These are phyloP conservation scores for Botryotinia globosa DNA, from an alignment of 2,329 filamentous ascomycete species.

Conservation along the genomic window DNA sequence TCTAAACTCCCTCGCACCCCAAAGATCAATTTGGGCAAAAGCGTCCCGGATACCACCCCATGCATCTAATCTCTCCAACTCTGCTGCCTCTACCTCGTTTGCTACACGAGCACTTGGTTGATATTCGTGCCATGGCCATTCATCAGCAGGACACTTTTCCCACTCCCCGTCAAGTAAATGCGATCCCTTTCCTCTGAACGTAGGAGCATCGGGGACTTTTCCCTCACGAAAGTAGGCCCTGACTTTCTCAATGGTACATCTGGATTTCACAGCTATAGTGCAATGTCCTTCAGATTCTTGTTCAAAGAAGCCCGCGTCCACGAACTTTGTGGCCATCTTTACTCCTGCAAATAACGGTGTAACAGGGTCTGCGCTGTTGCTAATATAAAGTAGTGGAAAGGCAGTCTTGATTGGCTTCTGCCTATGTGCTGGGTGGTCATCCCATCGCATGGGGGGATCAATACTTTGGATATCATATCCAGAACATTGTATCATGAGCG, in stretches of 20 bases:
- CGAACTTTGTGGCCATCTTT: constrained; percentile 36
- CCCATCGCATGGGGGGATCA: constrained; percentile 36
- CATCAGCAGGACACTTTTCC: constrained; percentile 33
- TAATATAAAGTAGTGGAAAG: constrained; percentile 43
- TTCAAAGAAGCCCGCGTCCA: constrained; percentile 34
- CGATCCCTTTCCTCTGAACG: constrained; percentile 18
- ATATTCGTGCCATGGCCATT: constrained; percentile 28
- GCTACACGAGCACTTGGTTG: background rate
- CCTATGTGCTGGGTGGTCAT: constrained; percentile 32
- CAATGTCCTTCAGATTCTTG: constrained; percentile 36
- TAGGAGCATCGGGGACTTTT: constrained; percentile 30
- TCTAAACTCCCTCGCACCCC: background rate
- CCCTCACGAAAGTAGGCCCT: constrained; percentile 32
- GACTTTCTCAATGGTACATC: constrained; percentile 33
- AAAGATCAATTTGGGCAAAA: constrained; percentile 3
- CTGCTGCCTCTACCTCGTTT: background rate
- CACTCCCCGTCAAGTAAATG: constrained; percentile 30
- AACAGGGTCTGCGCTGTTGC: constrained; percentile 43
- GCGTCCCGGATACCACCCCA: constrained; percentile 16
- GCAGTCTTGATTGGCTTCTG: constrained; percentile 37
- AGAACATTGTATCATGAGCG: constrained; percentile 32
- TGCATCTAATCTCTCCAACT: constrained; percentile 5
- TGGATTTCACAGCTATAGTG: constrained; percentile 27
- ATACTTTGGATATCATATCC: constrained; percentile 29
- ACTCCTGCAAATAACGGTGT: constrained; percentile 38